Evolutionary conservation across 148 eudicot genomes (phyloP).

Genomic region (Camellia lanceoleosa): DNA sequence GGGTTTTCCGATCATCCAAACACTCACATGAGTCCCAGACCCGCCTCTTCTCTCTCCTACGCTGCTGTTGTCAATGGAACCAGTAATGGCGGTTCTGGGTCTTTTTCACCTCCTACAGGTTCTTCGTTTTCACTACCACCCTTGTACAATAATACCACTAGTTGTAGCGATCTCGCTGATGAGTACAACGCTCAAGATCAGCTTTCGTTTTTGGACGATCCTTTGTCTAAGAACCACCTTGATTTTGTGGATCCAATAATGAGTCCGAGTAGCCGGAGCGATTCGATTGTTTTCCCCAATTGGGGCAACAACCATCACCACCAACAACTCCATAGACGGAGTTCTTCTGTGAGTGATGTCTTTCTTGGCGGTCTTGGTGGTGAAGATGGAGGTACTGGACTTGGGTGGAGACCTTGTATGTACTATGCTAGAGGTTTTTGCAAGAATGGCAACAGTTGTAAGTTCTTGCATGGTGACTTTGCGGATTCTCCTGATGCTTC

Average conservation of each 20-base stretch:
- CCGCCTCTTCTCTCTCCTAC: conserved; percentile 37
- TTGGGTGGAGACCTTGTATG: conserved; percentile 69
- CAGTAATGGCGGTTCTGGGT: conserved; percentile 20
- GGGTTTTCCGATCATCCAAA: conserved; percentile 9
- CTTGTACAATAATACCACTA: background rate
- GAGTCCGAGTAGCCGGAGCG: conserved; percentile 52
- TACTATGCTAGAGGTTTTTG: conserved; percentile 67
- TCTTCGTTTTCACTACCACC: conserved; percentile 28
- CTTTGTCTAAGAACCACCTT: conserved; percentile 25
- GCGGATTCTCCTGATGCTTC: conserved; percentile 24
- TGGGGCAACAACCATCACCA: conserved; percentile 25
- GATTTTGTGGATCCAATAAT: conserved; percentile 42
- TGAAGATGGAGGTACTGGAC: conserved; percentile 49
- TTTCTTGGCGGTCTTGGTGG: conserved; percentile 27
- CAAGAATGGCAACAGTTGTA: conserved; percentile 63
- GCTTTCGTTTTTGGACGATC: conserved; percentile 34
- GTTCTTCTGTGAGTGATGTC: conserved; percentile 67
- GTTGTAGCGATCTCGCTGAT: conserved; percentile 11
- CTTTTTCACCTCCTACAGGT: conserved; percentile 27
- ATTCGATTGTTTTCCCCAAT: conserved; percentile 37
- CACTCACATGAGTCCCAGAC: conserved; percentile 32
- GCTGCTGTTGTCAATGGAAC: conserved; percentile 57
- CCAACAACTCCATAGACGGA: conserved; percentile 46
- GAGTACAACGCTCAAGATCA: conserved; percentile 28
- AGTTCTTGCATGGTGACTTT: conserved; percentile 53